These are phyloP conservation scores for Verticillium alfalfae DNA, from an alignment of 2,329 filamentous ascomycete genomes.

Conservation along the genomic window DNA sequence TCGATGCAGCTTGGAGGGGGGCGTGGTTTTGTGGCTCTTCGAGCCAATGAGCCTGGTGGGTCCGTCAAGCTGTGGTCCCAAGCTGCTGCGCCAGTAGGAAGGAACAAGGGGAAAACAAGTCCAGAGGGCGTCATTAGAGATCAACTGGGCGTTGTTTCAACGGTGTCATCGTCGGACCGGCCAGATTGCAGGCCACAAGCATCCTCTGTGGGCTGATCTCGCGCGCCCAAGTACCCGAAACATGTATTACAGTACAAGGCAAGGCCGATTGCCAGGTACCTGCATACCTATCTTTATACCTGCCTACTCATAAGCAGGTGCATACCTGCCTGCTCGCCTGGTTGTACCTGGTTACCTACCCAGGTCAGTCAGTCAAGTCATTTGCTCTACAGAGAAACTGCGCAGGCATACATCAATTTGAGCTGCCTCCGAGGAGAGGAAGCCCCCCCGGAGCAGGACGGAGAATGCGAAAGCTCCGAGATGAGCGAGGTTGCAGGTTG, in stretches of 20 bases:
- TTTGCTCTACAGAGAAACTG: not conserved
- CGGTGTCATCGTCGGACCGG: not conserved
- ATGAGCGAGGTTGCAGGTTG: not conserved
- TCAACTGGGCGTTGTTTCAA: not conserved
- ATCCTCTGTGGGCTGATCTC: not conserved
- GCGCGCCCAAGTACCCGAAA: not conserved
- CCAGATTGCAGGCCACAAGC: slow-evolving; percentile 1
- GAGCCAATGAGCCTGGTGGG: not conserved
- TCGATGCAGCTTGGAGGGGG: not conserved
- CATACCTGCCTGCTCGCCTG: too few species aligned
- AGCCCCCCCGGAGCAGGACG: not conserved
- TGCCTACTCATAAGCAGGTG: too few species aligned
- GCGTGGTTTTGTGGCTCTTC: not conserved
- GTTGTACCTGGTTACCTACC: too few species aligned
- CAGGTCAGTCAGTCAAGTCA: not conserved
- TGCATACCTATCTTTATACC: too few species aligned
- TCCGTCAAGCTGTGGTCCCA: not conserved
- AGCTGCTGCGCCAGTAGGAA: not conserved
- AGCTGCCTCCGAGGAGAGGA: not conserved
- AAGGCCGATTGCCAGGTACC: not conserved
- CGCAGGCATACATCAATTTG: not conserved
- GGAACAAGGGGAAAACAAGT: not conserved
- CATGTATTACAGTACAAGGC: not conserved
- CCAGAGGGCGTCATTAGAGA: not conserved
- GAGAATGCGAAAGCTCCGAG: not conserved